These are phyloP conservation scores for Irpex rosettiformis DNA, from an alignment of 1,284 basidiomycete species.

Conservation along the genomic window DNA sequence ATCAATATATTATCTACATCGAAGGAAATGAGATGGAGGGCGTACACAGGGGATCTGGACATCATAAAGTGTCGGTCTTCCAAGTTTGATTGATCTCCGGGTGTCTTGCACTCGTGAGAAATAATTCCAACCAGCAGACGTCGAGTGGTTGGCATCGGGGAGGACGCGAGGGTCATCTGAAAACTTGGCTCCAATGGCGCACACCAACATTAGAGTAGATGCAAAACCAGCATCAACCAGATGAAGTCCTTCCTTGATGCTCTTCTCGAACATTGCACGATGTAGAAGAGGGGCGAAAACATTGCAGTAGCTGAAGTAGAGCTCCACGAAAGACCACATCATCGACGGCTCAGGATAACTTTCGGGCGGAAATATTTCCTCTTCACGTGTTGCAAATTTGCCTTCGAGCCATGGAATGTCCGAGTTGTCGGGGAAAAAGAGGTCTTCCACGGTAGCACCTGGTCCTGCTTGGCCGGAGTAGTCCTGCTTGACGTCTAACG, in stretches of 20 bases:
- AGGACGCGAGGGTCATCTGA: constrained; percentile 66
- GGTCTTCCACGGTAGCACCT: not conserved
- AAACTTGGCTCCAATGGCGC: constrained; percentile 69
- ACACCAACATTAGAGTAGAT: constrained; percentile 68
- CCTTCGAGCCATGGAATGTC: not conserved
- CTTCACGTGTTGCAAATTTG: not conserved
- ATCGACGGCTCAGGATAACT: constrained; percentile 37
- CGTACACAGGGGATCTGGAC: not conserved
- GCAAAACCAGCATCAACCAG: constrained; percentile 59
- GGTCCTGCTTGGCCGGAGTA: not conserved
- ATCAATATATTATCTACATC: not conserved
- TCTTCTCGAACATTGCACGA: constrained; percentile 65
- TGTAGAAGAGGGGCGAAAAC: constrained; percentile 70
- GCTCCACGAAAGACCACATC: constrained; percentile 49
- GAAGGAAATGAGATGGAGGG: not conserved
- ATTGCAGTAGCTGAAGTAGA: constrained; percentile 69
- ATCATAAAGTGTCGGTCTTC: not conserved
- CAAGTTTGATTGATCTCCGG: constrained; percentile 1
- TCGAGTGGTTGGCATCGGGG: constrained; percentile 36
- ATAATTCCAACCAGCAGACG: constrained; percentile 73
- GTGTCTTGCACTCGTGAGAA: constrained; percentile 56
- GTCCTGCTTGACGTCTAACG: constrained; percentile 3
- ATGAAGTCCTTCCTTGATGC: constrained; percentile 54
- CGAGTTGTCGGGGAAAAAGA: not conserved
- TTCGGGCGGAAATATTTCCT: constrained; percentile 49